Evolutionary conservation across 2,329 filamentous ascomycete genomes (phyloP), one percentile per base, ranked within the genome.

Genomic region (Cytospora schulzeri): DNA sequence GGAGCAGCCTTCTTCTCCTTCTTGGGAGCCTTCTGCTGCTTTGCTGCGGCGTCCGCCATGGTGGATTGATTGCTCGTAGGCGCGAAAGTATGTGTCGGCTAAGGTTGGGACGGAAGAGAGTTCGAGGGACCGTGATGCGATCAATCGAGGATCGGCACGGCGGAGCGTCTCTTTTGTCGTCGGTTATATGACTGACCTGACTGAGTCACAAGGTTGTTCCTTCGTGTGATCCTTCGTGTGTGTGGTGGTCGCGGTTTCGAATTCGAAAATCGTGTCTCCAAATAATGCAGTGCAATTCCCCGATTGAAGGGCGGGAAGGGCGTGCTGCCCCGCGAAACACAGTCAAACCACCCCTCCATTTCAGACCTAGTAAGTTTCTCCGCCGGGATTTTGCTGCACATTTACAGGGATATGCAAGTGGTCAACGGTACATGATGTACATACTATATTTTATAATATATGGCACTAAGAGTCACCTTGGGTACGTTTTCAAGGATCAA

Each of bases 1-100:
- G 71, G 73, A 63, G 70, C 76, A 69, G 76, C 82, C 72, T 80
- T 81, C 71, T 83, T 83, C 76, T 87, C 85, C 71, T 83, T 73
- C 70, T 79, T 77, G 70, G 69, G 68, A 70, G 75, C 77, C 70
- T 72, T 74, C 70, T 71, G 58, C 55, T 66, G 64, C n/a, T 60
- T 53, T 35, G 52, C 57, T 50, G 65, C 62, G 54, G 62, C 58
- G 58, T 65, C 65, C 45, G 62, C 62, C 62, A 65, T 66, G 41
- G 15, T 60, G 45, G 57, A 26, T 35, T 22, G 38, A 4, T 51
- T 38, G 33, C 22, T 19, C 28, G 15, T 38, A 54, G 31, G n/a
- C 31, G 54, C 19, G 7, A 33, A n/a, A 24, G 35, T 35, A 38
- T 31, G 11, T 29, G 38, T 19, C 3, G 15, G n/a, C n/a, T n/a